Conservation (phyloP, 331 rosid genomes). For the Pyrus hybrid region DNA sequence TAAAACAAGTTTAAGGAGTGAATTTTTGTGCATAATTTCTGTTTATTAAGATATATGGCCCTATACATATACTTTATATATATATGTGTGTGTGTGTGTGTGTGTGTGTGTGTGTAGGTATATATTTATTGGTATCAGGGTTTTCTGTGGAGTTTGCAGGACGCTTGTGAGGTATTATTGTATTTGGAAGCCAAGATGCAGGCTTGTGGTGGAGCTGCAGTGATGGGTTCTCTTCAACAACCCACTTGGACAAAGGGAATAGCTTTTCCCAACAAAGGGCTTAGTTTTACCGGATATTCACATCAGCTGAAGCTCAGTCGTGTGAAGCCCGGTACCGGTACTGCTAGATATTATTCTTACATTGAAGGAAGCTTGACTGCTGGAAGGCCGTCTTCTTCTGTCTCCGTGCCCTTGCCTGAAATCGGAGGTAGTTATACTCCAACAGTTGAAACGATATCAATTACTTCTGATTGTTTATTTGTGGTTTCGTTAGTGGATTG, state of each 20-base stretch:
- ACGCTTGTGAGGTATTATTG: neutral
- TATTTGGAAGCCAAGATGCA: conserved; percentile 42
- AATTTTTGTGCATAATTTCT: neutral
- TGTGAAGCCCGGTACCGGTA: conserved; percentile 29
- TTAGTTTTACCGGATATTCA: conserved; percentile 16
- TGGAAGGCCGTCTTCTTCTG: conserved; percentile 44
- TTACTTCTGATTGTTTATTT: neutral
- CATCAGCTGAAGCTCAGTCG: conserved; percentile 24
- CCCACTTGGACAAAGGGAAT: conserved; percentile 41
- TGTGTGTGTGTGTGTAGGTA: neutral
- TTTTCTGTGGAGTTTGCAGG: conserved; percentile 8
- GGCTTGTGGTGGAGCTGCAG: conserved; percentile 42
- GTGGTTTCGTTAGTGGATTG: neutral
- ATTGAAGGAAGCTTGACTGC: conserved; percentile 41
- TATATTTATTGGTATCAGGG: neutral
- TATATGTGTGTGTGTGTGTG: neutral
- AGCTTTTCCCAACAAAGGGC: conserved; percentile 29
- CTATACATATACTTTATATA: neutral
- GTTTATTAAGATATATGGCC: neutral
- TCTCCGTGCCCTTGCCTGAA: conserved; percentile 31
- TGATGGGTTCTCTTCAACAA: conserved; percentile 64
- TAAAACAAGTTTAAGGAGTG: neutral
- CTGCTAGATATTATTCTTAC: conserved; percentile 15
- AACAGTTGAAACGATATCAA: neutral
- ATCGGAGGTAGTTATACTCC: conserved; percentile 39